Base-by-base conservation (phyloP, 2,329 filamentous ascomycete species). In the Botrytis fragariae region DNA sequence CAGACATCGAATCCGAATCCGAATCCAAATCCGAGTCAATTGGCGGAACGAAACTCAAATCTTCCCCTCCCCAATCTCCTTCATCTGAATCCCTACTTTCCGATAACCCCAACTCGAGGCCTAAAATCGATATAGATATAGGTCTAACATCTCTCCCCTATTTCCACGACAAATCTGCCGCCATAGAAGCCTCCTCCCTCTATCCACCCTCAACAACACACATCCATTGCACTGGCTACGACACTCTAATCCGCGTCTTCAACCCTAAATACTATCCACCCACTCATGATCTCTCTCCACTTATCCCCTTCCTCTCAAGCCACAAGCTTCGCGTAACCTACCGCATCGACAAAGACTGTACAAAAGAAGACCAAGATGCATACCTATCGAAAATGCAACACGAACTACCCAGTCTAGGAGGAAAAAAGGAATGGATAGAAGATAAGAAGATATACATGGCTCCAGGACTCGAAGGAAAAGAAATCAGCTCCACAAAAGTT, bases 241-340 rank as follows among this genome's bases (percentile, higher is more conserved):
- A 95, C 78, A 95, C 93, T 0, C 83, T 95, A 10, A 88, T 92
- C 25, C 87, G 93, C 32, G 89, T 95, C 70, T 88, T 93, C 71
- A 85, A 92, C 67, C 87, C 91, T 0, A 93, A 92, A 80, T 95
- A 95, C 82, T 93, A 94, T 79, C 80, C 71, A 75, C 84, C 79
- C 51, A 81, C 72, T 79, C 84, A 79, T 77, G 87, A 91, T 75
- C 84, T 88, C 20, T 82, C 81, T 0, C 87, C 88, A 0, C 84
- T 95, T 3, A 83, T 83, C 1, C 88, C 89, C 0, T 92, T 94
- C 79, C 90, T 95, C 75, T 82, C 83, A 1, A 85, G 85, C 20
- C 88, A 93, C 71, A 84, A 85, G 72, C 81, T 95, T 70, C 84
- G 89, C 20, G 89, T 94, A 1, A 91, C 88, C 68, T 86, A 90